Percentiles rank a stretch among this genome's conserved stretches.
phyloP scores from a whole-genome alignment of 768 basidiomycete species.

The Galerina marginata region DNA sequence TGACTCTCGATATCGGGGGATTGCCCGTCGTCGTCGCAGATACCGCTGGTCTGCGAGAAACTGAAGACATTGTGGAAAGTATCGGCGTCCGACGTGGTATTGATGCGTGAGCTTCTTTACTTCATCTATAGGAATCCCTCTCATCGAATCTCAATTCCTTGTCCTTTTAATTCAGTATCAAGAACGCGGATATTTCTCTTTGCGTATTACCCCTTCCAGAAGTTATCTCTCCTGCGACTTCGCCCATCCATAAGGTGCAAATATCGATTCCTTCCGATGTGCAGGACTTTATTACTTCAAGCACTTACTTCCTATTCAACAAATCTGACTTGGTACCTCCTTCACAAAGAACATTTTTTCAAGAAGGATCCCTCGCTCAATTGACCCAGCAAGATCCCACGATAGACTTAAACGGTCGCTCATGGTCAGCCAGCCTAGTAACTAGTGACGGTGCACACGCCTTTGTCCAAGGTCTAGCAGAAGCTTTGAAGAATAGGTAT shows the following conservation, averaged over 20 bases:
- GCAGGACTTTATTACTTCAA: slow-evolving; percentile 49
- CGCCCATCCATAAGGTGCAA: slow-evolving; percentile 17
- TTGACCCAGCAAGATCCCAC: not conserved
- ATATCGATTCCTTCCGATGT: slow-evolving; percentile 52
- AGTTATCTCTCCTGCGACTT: slow-evolving; percentile 18
- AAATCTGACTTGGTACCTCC: slow-evolving; percentile 65
- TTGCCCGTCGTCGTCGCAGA: slow-evolving; percentile 82
- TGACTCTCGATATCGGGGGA: slow-evolving; percentile 89
- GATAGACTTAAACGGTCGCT: slow-evolving; percentile 14
- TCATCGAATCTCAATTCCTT: not conserved
- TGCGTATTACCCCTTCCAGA: slow-evolving; percentile 81
- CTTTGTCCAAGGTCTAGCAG: slow-evolving; percentile 66
- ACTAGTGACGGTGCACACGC: slow-evolving; percentile 59
- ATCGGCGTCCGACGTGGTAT: slow-evolving; percentile 83
- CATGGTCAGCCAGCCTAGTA: slow-evolving; percentile 70
- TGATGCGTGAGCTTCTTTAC: slow-evolving; percentile 55
- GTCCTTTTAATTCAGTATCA: slow-evolving; percentile 50
- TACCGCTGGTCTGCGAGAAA: slow-evolving; percentile 82
- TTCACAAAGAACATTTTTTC: not conserved
- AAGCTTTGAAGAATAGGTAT: slow-evolving; percentile 56
- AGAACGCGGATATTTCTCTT: slow-evolving; percentile 71
- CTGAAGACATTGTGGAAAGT: slow-evolving; percentile 73
- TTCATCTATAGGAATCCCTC: not conserved
- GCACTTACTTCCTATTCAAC: slow-evolving; percentile 79
- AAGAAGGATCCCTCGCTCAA: not conserved